Conservation (phyloP, 2,329 filamentous ascomycete genomes). For the Scytalidium lignicola region DNA sequence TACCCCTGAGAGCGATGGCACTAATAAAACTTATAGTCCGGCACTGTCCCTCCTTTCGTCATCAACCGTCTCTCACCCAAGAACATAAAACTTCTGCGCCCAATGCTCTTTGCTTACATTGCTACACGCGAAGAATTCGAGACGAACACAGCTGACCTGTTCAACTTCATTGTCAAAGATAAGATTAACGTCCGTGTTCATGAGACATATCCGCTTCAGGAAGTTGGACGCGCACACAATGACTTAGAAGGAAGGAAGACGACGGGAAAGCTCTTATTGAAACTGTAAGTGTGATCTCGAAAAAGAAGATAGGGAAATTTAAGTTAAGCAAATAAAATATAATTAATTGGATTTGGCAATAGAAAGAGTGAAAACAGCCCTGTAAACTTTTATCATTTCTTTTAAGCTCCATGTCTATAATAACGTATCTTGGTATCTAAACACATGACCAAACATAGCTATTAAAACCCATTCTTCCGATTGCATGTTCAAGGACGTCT, state of each 20-base stretch:
- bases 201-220: conserved; percentile 69
- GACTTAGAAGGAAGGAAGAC: conserved; percentile 81
- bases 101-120: conserved; percentile 67
- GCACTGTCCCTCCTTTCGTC: conserved; percentile 66
- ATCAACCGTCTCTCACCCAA: conserved; percentile 59
- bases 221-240: conserved; percentile 65
- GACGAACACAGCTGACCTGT: conserved; percentile 65
- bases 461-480: no score
- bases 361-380: no score
- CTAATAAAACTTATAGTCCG: conserved; percentile 49
- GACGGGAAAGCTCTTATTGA: conserved; percentile 75
- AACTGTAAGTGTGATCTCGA: conserved; percentile 47
- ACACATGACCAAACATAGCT: no score
- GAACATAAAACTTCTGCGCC: conserved; percentile 72
- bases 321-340: no score
- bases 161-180: conserved; percentile 62
- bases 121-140: conserved; percentile 65
- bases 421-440: no score
- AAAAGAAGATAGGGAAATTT: no score
- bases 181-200: conserved; percentile 71
- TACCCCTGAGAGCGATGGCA: no score
- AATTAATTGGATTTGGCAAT: no score
- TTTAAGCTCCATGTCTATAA: no score
- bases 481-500: no score
- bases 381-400: no score